Percentiles rank a stretch among this genome's conserved stretches.
These are phyloP conservation scores for Lophium mytilinum DNA, from an alignment of 495 filamentous ascomycete species.

Conservation along the genomic window DNA sequence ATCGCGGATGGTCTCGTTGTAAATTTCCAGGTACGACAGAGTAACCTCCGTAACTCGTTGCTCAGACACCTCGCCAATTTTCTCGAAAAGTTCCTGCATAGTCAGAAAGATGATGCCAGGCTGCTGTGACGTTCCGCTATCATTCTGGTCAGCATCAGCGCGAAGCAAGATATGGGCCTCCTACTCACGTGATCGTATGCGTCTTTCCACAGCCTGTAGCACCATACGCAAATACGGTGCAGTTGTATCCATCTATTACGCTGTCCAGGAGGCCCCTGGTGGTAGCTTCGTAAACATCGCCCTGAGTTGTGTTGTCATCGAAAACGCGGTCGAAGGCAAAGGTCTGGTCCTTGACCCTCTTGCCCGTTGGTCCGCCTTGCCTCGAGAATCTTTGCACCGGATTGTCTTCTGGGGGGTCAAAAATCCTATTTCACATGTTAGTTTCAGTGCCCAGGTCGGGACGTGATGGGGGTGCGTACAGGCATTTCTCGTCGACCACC, in stretches of 20 bases:
- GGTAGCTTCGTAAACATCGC: conserved; percentile 92
- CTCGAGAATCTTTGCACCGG: conserved; percentile 85
- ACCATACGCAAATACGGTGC: conserved; percentile 97
- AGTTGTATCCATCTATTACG: conserved; percentile 96
- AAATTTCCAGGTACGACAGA: conserved; percentile 95
- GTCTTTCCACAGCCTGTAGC: conserved; percentile 98
- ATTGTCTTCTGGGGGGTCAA: conserved; percentile 95
- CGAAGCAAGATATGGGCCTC: not conserved
- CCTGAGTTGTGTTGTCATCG: conserved; percentile 88
- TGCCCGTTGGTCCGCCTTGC: conserved; percentile 62
- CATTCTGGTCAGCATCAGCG: conserved; percentile 7
- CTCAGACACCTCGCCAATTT: conserved; percentile 72
- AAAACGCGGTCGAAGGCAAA: conserved; percentile 97
- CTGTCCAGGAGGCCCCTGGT: conserved; percentile 84
- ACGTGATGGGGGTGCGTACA: conserved; percentile 50
- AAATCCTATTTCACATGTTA: conserved; percentile 55
- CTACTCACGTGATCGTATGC: conserved; percentile 65
- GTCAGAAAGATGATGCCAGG: conserved; percentile 98
- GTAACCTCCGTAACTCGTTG: conserved; percentile 88
- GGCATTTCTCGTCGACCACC: conserved; percentile 89
- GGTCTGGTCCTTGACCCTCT: conserved; percentile 94
- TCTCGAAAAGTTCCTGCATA: conserved; percentile 96
- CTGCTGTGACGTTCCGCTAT: conserved; percentile 78
- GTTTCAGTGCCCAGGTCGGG: conserved; percentile 16
- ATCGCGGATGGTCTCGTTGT: conserved; percentile 98